A percentile compares a stretch with the other conserved stretches of the same genome.
Evolutionary conservation across 2,329 filamentous ascomycete species (phyloP).

Genomic region (Lecanosticta acicola): DNA sequence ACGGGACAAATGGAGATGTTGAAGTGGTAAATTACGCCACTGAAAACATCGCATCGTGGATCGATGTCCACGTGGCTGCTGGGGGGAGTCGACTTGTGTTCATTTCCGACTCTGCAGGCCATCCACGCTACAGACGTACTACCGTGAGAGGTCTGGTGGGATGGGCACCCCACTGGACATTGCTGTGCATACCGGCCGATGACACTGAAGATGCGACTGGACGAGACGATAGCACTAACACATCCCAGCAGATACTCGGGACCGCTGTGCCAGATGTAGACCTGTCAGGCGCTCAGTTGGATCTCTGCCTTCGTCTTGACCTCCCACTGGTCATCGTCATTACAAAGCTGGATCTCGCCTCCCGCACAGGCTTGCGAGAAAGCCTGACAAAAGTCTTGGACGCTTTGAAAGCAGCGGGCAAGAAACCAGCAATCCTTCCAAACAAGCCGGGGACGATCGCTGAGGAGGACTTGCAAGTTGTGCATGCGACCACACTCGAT

Average conservation of each 20-base stretch:
- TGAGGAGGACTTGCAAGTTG: conserved; percentile 53
- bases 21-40: conserved; percentile 76
- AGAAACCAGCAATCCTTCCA: conserved; percentile 65
- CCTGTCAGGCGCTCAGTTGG: conserved; percentile 71
- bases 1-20: conserved; percentile 24
- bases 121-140: conserved; percentile 82
- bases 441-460: conserved; percentile 22
- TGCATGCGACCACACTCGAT: conserved; percentile 52
- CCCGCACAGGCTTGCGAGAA: conserved; percentile 61
- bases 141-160: conserved; percentile 85
- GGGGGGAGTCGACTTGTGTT: conserved; percentile 73
- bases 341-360: conserved; percentile 86
- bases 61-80: conserved; percentile 80
- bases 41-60: conserved; percentile 85
- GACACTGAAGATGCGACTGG: conserved; percentile 51
- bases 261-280: conserved; percentile 57
- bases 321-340: conserved; percentile 76
- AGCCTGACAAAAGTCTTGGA: conserved; percentile 70
- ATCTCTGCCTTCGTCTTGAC: conserved; percentile 74
- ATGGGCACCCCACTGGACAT: conserved; percentile 91
- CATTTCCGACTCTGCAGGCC: conserved; percentile 85
- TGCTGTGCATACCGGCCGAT: conserved; percentile 81
- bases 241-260: conserved; percentile 49
- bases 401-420: conserved; percentile 67
- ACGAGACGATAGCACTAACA: conserved; percentile 43